Evolutionary conservation across 1,284 basidiomycete species (phyloP).

Genomic region (Tilletia caries): DNA sequence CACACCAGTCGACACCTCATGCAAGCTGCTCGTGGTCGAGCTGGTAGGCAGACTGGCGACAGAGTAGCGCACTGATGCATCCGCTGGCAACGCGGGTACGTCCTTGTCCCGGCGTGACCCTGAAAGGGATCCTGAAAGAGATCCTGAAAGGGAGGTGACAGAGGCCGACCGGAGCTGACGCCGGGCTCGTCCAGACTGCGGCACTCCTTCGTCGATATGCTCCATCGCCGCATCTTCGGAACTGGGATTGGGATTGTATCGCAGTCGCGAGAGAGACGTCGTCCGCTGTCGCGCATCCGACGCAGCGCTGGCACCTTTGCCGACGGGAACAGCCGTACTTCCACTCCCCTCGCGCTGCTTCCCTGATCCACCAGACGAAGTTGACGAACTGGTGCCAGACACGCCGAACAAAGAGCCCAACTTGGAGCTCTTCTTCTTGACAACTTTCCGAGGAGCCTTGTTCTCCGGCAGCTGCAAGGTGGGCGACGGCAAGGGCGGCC

Average conservation of each 20-base stretch:
- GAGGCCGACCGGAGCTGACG: neutral
- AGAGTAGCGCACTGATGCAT: neutral
- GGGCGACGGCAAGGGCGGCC: neutral
- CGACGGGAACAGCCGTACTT: neutral
- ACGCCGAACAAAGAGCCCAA: neutral
- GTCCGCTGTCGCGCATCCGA: no score
- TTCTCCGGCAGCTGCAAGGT: neutral
- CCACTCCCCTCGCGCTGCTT: neutral
- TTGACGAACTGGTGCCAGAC: neutral
- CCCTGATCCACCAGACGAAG: neutral
- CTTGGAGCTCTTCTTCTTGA: slow-evolving; percentile 3
- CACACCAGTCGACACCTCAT: neutral
- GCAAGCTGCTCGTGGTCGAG: neutral
- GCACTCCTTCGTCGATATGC: no score
- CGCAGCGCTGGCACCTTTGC: neutral
- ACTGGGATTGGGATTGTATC: no score
- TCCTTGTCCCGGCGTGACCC: neutral
- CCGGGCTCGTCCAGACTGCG: neutral
- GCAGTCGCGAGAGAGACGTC: no score
- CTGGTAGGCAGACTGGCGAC: neutral
- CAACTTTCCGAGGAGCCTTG: neutral
- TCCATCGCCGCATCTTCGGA: no score
- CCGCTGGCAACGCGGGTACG: neutral
- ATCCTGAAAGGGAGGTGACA: neutral
- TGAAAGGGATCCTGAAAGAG: no score